These are phyloP conservation scores for Dioszegia hungarica DNA, from an alignment of 768 basidiomycete genomes.

Conservation along the genomic window DNA sequence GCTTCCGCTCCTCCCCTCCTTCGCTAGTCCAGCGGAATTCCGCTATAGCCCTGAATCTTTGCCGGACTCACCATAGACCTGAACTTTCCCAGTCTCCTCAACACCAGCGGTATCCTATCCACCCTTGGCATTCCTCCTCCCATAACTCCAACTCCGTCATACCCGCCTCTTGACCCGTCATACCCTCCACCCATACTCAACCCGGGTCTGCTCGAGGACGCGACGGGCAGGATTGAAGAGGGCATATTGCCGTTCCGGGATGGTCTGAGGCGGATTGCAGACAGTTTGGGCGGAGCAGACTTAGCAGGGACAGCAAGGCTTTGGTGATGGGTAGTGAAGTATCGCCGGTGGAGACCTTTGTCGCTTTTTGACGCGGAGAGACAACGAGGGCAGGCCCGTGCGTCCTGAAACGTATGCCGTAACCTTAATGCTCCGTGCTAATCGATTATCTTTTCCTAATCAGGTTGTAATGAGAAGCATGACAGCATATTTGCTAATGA, in stretches of 20 bases:
- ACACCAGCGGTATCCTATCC: not conserved
- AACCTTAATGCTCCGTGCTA: no score
- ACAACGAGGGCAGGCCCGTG: no score
- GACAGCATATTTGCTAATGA: no score
- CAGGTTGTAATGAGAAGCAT: no score
- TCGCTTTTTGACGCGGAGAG: not conserved
- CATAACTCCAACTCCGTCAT: not conserved
- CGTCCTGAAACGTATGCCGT: not conserved
- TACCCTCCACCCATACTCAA: not conserved
- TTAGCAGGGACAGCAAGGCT: not conserved
- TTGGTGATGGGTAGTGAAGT: not conserved
- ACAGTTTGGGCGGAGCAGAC: not conserved
- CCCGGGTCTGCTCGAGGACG: conserved; percentile 1
- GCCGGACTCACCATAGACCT: conserved; percentile 2
- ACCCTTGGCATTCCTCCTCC: not conserved
- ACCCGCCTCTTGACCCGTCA: not conserved
- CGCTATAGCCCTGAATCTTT: not conserved
- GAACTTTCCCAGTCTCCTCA: conserved; percentile 6
- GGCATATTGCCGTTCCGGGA: conserved; percentile 5
- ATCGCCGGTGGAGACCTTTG: no score
- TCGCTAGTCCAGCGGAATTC: no score
- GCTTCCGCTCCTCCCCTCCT: no score
- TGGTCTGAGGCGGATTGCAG: conserved; percentile 4
- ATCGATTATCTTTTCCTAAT: no score
- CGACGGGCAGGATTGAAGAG: not conserved